Base-by-base conservation (phyloP, 192 early-diverging fungal genomes). In the Anaeromyces robustus region DNA sequence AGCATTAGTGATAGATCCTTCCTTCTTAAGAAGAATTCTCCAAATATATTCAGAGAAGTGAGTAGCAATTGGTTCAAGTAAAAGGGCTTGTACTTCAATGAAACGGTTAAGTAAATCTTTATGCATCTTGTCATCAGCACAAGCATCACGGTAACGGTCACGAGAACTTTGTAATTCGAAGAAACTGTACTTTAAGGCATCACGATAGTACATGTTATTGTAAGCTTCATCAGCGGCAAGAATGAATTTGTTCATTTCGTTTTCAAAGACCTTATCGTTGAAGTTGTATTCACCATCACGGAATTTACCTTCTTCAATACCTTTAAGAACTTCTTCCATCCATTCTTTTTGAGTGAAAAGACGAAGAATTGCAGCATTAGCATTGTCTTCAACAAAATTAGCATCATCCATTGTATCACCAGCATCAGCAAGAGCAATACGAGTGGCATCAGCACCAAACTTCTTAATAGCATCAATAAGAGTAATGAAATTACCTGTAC, bases 351-450 rank as follows among this genome's bases (percentile, higher is more conserved):
- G 92, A 31, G 92, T 97, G 85, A 87, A 92, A 78, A 99, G 89
- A 85, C 94, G 93, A 81, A 98, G 89, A 78, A 99, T 96, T 43
- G 96, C 95, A 37, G 95, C 94, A 83, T 99, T 96, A 81, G 98
- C 97, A 30, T 93, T 97, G 12, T 92, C 83, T 83, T 96, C 94
- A 84, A 96, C 92, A 88, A 99, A 99, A 90, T 99, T 99, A 84
- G 98, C 98, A 88, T 99, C 98, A 82, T 98, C 96, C 78, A 96
- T 90, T 80, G 90, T 86, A 84, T 99, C 98, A 81, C 98, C 97
- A 39, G 98, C 96, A 88, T 96, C 96, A 77, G 98, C 98, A 81
- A 99, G 89, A 9, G 95, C 92, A 84, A 99, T 88, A 37, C 97
- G 93, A 16, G 95, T 95, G 37, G 97, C 98, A 84, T 99, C 98